Evolutionary conservation across 805 yeast species (phyloP).

Genomic region (Candida oleophila): DNA sequence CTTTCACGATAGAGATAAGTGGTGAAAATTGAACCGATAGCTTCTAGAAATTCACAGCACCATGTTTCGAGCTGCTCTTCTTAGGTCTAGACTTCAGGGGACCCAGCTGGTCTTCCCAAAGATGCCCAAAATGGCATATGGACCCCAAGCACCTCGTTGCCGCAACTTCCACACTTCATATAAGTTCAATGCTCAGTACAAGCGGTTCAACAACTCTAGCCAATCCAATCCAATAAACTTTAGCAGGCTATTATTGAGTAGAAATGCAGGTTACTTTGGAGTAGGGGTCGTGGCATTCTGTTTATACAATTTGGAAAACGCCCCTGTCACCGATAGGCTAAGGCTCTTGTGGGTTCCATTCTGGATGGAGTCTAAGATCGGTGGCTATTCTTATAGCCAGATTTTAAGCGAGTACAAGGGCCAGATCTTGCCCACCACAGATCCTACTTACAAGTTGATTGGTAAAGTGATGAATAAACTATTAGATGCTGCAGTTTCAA

Average conservation of each 20-base stretch:
- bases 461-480: constrained; percentile 62
- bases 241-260: constrained; percentile 18
- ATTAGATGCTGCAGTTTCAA: constrained; percentile 53
- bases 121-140: background rate
- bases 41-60: too few relatives aligned
- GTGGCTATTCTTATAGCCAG: constrained; percentile 62
- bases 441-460: constrained; percentile 61
- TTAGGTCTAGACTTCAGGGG: too few relatives aligned
- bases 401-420: constrained; percentile 53
- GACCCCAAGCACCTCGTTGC: background rate
- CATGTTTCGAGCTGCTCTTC: too few relatives aligned
- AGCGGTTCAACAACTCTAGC: constrained; percentile 14
- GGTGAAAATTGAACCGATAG: too few relatives aligned
- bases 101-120: too few relatives aligned
- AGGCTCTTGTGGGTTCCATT: constrained; percentile 73
- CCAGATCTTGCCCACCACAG: constrained; percentile 56
- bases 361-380: constrained; percentile 61
- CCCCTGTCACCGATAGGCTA: constrained; percentile 74
- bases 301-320: constrained; percentile 59
- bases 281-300: constrained; percentile 23
- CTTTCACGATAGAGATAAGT: too few relatives aligned
- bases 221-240: constrained; percentile 14
- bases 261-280: constrained; percentile 33
- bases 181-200: constrained; percentile 15
- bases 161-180: background rate